A percentile compares a stretch with the other conserved stretches of the same genome.
phyloP scores from a whole-genome alignment of 2,329 filamentous ascomycete species.

The Aspergillus sergii region DNA sequence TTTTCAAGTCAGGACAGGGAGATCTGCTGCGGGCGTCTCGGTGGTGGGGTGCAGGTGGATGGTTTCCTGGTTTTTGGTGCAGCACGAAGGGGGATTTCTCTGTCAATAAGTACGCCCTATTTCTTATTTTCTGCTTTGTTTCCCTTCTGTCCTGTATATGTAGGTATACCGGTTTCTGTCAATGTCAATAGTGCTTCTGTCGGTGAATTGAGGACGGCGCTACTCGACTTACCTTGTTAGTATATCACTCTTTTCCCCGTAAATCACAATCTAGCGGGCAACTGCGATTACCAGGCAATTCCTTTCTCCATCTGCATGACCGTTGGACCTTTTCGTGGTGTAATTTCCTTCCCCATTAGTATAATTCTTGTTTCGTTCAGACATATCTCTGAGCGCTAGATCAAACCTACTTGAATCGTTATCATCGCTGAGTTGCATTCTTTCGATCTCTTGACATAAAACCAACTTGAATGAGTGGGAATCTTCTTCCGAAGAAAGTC shows the following conservation, averaged over 20 bases:
- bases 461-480: too few relatives aligned
- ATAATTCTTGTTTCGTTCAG: background rate
- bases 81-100: constrained; percentile 4
- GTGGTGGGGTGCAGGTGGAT: constrained; percentile 14
- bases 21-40: constrained; percentile 10
- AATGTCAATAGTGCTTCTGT: background rate
- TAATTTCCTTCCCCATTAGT: background rate
- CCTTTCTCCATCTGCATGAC: background rate
- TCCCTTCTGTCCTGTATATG: background rate
- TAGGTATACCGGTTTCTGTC: constrained; percentile 1
- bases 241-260: background rate
- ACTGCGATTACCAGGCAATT: background rate
- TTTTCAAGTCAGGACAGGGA: constrained; percentile 3
- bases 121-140: background rate
- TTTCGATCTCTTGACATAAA: background rate
- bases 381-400: background rate
- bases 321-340: background rate
- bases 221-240: background rate
- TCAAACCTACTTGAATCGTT: background rate
- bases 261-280: background rate
- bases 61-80: constrained; percentile 12
- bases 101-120: background rate
- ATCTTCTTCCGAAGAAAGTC: background rate
- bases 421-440: background rate
- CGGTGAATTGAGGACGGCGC: background rate